phyloP scores from a whole-genome alignment of 2,329 filamentous ascomycete species.

The Aspergillus pseudoterreus region DNA sequence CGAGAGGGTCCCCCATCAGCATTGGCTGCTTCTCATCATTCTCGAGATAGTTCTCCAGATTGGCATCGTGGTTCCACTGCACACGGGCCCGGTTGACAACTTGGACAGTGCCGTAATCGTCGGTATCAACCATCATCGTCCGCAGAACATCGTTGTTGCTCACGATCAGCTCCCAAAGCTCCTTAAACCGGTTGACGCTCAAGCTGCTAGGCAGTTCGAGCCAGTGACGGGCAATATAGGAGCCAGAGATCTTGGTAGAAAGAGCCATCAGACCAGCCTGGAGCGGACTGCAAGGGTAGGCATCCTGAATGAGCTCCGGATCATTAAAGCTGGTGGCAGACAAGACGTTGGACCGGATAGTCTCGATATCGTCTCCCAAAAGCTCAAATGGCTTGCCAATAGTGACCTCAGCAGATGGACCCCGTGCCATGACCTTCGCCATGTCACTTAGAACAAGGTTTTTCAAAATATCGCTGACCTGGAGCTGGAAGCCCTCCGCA shows the following conservation, averaged over 20 bases:
- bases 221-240: constrained; percentile 38
- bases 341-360: constrained; percentile 3
- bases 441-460: constrained; percentile 33
- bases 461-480: constrained; percentile 17
- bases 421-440: constrained; percentile 18
- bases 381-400: constrained; percentile 4
- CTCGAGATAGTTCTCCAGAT: constrained; percentile 13
- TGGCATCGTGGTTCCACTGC: constrained; percentile 16
- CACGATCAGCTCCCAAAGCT: constrained; percentile 35
- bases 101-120: constrained; percentile 18
- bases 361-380: constrained; percentile 1
- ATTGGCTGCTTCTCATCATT: constrained; percentile 13
- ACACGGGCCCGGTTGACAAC: constrained; percentile 21
- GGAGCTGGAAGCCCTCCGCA: constrained; percentile 12
- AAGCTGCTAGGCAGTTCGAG: constrained; percentile 24
- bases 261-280: constrained; percentile 33
- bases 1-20: constrained; percentile 16
- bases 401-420: not conserved
- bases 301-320: constrained; percentile 18
- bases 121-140: constrained; percentile 29
- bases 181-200: constrained; percentile 31
- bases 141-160: constrained; percentile 36
- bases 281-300: constrained; percentile 26
- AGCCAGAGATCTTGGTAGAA: constrained; percentile 30
- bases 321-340: constrained; percentile 10